phyloP scores from a whole-genome alignment of 2,329 filamentous ascomycete species.

The Pseudogymnoascus sp. region DNA sequence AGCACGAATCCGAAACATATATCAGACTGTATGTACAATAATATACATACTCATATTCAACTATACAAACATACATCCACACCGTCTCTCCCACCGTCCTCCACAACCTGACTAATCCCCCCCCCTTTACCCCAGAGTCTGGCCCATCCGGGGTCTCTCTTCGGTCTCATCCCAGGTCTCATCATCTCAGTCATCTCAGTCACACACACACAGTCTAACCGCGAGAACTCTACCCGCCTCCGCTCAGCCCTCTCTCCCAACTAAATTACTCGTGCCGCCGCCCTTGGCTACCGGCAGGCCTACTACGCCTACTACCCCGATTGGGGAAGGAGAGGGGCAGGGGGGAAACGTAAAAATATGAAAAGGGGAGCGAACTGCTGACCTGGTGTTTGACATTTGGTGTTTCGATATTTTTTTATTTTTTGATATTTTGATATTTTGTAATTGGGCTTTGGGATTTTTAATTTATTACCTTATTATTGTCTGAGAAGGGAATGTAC shows the following conservation, averaged over 20 bases:
- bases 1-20: conserved; percentile 1
- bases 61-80: background rate
- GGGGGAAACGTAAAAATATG: background rate
- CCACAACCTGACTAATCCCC: background rate
- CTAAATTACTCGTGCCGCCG: background rate
- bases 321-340: background rate
- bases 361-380: background rate
- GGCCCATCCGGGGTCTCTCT: background rate
- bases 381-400: background rate
- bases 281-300: background rate
- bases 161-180: background rate
- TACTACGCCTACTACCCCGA: background rate
- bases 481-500: background rate
- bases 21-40: background rate
- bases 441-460: background rate
- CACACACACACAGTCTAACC: too few relatives aligned
- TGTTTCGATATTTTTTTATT: background rate
- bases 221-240: background rate
- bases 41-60: background rate
- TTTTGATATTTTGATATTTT: background rate
- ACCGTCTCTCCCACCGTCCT: background rate
- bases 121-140: background rate
- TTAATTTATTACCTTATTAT: background rate
- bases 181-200: background rate
- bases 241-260: background rate